A percentile compares a stretch with the other conserved stretches of the same genome.
Conservation (phyloP, 2,329 filamentous ascomycete species). For the Xylaria sp. region DNA sequence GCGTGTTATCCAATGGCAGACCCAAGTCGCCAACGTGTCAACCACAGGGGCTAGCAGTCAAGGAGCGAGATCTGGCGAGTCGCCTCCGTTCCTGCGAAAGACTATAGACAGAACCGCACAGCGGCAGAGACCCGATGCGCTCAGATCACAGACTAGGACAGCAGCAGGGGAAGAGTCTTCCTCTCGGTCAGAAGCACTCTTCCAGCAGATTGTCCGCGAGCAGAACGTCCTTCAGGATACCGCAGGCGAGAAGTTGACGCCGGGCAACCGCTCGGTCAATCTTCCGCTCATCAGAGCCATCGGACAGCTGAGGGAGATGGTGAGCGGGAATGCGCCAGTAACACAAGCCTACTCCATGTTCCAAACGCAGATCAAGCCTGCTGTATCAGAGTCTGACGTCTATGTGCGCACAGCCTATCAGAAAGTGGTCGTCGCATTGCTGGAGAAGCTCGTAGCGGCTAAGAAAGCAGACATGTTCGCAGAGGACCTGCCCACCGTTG, state of each 20-base stretch:
- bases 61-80: background rate
- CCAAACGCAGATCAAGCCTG: conserved; percentile 30
- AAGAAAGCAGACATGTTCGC: conserved; percentile 32
- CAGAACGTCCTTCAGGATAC: conserved; percentile 17
- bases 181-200: conserved; percentile 25
- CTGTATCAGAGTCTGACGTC: conserved; percentile 22
- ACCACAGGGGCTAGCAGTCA: conserved; percentile 8
- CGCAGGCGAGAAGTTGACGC: background rate
- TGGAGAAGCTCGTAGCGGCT: conserved; percentile 31
- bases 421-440: conserved; percentile 27
- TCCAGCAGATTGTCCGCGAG: conserved; percentile 27
- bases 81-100: background rate
- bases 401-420: conserved; percentile 32
- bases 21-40: conserved; percentile 21
- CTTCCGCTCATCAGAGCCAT: conserved; percentile 25
- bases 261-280: conserved; percentile 3
- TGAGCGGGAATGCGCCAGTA: conserved; percentile 27
- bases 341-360: conserved; percentile 25
- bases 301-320: conserved; percentile 29
- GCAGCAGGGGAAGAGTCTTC: conserved; percentile 4
- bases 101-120: background rate
- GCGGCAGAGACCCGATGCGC: background rate
- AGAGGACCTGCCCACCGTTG: conserved; percentile 33
- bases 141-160: background rate
- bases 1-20: conserved; percentile 21